Evolutionary conservation across 257 asterid species (phyloP), one percentile per base, ranked within the genome.

Genomic region (Agastache rugosa): DNA sequence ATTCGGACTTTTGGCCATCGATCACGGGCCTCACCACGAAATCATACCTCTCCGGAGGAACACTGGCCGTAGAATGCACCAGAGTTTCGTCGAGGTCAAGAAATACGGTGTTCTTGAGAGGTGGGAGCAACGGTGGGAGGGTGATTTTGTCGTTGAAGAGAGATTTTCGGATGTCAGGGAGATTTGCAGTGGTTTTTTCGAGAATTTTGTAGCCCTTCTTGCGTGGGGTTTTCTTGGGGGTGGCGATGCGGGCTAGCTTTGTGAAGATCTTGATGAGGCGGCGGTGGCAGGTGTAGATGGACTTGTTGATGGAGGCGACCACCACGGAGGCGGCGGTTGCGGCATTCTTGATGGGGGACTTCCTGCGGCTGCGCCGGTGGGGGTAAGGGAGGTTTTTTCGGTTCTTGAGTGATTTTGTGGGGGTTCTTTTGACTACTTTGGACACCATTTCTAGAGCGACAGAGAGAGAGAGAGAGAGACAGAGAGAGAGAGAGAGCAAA

Each of bases 21-120:
- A 94, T 84, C 79, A 89, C 80, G 22, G 98, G 97, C 83, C 89
- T 80, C 45, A 94, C 96, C 0, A 90, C 65, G 70, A 94, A 94
- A 81, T 94, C 96, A 8, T 84, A 90, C 81, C 79, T 89, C 42
- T 83, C 97, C 2, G 96, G 96, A 1, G 96, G 92, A 1, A 82
- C 74, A 23, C 47, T 82, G 12, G 89, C 82, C 2, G 83, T 83
- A 19, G 97, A 90, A 74, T 94, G 99, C 67, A 94, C 92, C 67
- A 94, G 73, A 0, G 99, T 94, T 55, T 94, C 99, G 62, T 94
- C 99, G 64, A 94, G 75, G 63, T 94, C 99, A 17, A 94, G 99
- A 68, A 94, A 89, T 0, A 92, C 66, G 0, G 97, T 94, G 70
- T 78, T 89, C 64, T 80, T 85, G 7, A 72, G 77, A 8, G 84